Conservation (phyloP, 495 filamentous ascomycete genomes). For the Penicillium simplicissimum region DNA sequence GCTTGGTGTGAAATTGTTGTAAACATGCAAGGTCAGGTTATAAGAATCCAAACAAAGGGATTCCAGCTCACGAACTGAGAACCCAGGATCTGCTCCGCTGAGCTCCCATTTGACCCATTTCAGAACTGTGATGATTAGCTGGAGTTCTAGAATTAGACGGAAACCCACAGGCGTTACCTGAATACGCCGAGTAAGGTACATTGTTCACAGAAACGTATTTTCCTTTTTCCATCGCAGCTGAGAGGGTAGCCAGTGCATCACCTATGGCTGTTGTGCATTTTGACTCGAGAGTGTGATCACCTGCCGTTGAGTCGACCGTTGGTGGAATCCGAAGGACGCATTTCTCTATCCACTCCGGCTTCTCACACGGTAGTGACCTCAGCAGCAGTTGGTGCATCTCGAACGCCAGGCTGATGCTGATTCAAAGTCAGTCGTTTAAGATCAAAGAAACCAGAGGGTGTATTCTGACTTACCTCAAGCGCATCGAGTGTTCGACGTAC, state of each 20-base stretch:
- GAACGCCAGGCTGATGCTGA: slow-evolving; percentile 19
- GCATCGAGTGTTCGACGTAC: slow-evolving; percentile 1
- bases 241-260: slow-evolving; percentile 36
- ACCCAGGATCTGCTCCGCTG: not conserved
- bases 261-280: slow-evolving; percentile 31
- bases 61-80: not conserved
- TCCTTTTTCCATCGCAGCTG: not conserved
- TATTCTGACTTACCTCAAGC: not conserved
- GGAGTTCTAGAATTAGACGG: too few species aligned
- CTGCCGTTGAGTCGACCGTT: slow-evolving; percentile 42
- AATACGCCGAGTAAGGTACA: not conserved
- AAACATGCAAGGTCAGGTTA: not conserved
- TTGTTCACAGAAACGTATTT: too few species aligned
- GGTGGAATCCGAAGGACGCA: slow-evolving; percentile 62
- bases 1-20: not conserved
- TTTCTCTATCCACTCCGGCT: slow-evolving; percentile 61
- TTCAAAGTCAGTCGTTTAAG: not conserved
- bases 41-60: not conserved
- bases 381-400: slow-evolving; percentile 60
- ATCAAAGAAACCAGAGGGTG: not conserved
- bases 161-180: not conserved
- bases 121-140: not conserved
- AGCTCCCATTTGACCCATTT: not conserved
- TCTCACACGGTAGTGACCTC: slow-evolving; percentile 40
- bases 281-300: too few species aligned